Evolutionary conservation across 2,329 filamentous ascomycete genomes (phyloP), one percentile per base, ranked within the genome.

Genomic region (Tolypocladium cylindrosporum): DNA sequence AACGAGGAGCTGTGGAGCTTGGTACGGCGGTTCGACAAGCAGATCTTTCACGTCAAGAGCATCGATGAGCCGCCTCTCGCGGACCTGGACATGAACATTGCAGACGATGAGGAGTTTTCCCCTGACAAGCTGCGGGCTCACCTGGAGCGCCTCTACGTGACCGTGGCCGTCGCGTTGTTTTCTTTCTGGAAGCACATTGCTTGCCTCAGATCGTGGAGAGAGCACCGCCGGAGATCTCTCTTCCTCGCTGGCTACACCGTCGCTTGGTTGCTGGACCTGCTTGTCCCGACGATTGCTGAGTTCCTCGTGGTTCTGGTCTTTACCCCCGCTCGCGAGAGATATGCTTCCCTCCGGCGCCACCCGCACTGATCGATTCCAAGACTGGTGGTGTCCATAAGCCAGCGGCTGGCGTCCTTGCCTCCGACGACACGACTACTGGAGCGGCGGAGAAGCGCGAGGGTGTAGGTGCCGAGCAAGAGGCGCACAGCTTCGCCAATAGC

Each of bases 401-500:
- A 0, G 83, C 84, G 55, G 82, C 90, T 3, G 90, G 90, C 1
- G 84, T 91, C 0, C 73, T 94, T 0, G 90, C 88, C 1, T 91
- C 87, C 24, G 82, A 86, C 36, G 88, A 91, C 60, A 91, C 87
- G 58, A 80, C 88, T 0, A 95, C 90, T 0, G 91, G 90, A 1
- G 90, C 90, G 0, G 87, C 90, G 0, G 89, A 96, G 69, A 90
- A 90, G 63, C 83, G 90, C 72, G 87, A 90, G 68, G 90, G 91
- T 34, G 90, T 94, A 69, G 89, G 89, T 0, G 88, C 91, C 1
- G 90, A 95, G 69, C 83, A 89, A 60, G 90, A 95, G 69, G 91
- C 91, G 1, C 87, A 82, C 64, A 92, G 91, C 67, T 87, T 95
- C 61, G 86, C 94, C 59, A 87, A 86, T 57, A 83, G 86, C 40